A percentile compares a stretch with the other conserved stretches of the same genome.
phyloP scores from a whole-genome alignment of 352 stramenopile species.

The Blastocystis sp. region DNA sequence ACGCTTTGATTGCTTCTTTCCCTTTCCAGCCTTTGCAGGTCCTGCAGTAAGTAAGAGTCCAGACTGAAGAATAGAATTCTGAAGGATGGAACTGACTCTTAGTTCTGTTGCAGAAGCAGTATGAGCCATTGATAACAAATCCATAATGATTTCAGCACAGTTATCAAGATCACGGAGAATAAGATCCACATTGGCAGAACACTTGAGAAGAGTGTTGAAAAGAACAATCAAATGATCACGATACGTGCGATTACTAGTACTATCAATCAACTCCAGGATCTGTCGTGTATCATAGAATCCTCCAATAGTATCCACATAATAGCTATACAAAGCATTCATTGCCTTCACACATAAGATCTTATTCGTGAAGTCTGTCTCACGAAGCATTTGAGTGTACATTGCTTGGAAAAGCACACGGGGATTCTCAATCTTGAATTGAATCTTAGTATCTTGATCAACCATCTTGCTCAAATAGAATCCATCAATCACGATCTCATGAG shows the following conservation, averaged over 20 bases:
- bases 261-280: conserved; percentile 57
- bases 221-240: conserved; percentile 67
- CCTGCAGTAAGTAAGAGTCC: conserved; percentile 44
- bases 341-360: conserved; percentile 73
- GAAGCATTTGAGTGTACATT: conserved; percentile 75
- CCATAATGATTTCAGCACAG: conserved; percentile 67
- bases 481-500: conserved; percentile 81
- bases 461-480: conserved; percentile 83
- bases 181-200: conserved; percentile 55
- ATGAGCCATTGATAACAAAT: conserved; percentile 69
- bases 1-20: conserved; percentile 3
- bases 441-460: conserved; percentile 70
- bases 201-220: conserved; percentile 59
- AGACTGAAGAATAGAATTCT: conserved; percentile 63
- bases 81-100: conserved; percentile 52
- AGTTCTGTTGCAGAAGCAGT: conserved; percentile 62
- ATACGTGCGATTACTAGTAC: conserved; percentile 43
- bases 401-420: conserved; percentile 74
- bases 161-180: conserved; percentile 46
- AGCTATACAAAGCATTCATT: conserved; percentile 74
- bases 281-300: conserved; percentile 73
- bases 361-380: conserved; percentile 73
- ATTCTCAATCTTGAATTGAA: conserved; percentile 65
- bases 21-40: conserved; percentile 28
- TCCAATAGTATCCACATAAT: conserved; percentile 73